phyloP scores from a whole-genome alignment of 495 filamentous ascomycete species.

The Talaromyces trachyspermus region DNA sequence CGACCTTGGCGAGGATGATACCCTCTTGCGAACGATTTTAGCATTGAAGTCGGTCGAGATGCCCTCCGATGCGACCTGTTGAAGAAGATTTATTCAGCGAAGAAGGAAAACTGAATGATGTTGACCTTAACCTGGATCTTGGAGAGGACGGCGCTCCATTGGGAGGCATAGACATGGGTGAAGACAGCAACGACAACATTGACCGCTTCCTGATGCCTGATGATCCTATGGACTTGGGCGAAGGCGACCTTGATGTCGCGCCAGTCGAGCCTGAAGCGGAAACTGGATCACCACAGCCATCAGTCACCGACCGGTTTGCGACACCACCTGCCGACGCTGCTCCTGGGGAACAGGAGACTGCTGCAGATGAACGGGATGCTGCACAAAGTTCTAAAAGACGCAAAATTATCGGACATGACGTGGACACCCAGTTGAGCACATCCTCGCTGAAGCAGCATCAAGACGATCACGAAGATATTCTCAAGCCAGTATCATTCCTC shows the following conservation, averaged over 20 bases:
- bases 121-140: slow-evolving; percentile 44
- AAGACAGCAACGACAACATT: slow-evolving; percentile 26
- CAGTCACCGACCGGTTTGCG: slow-evolving; percentile 37
- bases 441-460: slow-evolving; percentile 70
- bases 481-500: slow-evolving; percentile 73
- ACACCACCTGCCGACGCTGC: slow-evolving; percentile 52
- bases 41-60: slow-evolving; percentile 80
- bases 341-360: slow-evolving; percentile 35
- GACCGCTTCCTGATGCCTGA: slow-evolving; percentile 22
- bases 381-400: slow-evolving; percentile 64
- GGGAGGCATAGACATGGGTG: slow-evolving; percentile 29
- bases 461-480: slow-evolving; percentile 67
- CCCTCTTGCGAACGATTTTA: slow-evolving; percentile 46
- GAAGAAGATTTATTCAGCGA: slow-evolving; percentile 73
- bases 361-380: slow-evolving; percentile 47
- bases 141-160: slow-evolving; percentile 45
- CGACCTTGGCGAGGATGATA: slow-evolving; percentile 44
- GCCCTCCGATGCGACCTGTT: slow-evolving; percentile 56
- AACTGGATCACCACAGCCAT: slow-evolving; percentile 35
- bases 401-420: slow-evolving; percentile 64
- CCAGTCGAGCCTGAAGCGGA: slow-evolving; percentile 48
- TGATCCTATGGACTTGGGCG: slow-evolving; percentile 38
- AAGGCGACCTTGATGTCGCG: slow-evolving; percentile 42
- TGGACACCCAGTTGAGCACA: slow-evolving; percentile 50
- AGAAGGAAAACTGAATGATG: slow-evolving; percentile 42